A percentile compares a stretch with the other conserved stretches of the same genome.
These are phyloP conservation scores for Hippophae tibetana DNA, from an alignment of 306 rosid species.

Conservation along the genomic window DNA sequence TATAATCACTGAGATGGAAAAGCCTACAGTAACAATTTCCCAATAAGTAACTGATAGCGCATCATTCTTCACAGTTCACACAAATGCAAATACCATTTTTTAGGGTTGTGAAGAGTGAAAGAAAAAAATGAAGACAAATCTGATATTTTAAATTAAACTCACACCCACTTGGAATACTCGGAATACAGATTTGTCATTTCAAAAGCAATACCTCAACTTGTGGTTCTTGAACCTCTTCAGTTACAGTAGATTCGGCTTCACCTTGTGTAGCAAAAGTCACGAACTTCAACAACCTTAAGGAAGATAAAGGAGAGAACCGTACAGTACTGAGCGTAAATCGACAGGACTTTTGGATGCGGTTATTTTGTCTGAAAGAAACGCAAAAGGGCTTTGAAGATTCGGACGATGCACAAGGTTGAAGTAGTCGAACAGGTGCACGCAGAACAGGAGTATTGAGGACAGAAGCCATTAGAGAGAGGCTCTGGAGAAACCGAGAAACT, in stretches of 20 bases:
- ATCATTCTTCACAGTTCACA: too few relatives aligned
- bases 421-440: slow-evolving; percentile 23
- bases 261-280: slow-evolving; percentile 40
- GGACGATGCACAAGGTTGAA: slow-evolving; percentile 10
- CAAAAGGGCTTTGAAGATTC: slow-evolving; percentile 17
- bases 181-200: too few relatives aligned
- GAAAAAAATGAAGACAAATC: too few relatives aligned
- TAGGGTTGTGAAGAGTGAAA: too few relatives aligned
- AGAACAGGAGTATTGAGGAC: slow-evolving; percentile 39
- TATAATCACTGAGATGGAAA: too few relatives aligned
- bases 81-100: too few relatives aligned
- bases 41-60: too few relatives aligned
- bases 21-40: too few relatives aligned
- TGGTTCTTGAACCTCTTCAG: slow-evolving; percentile 38
- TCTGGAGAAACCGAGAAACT: slow-evolving; percentile 17
- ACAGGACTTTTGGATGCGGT: slow-evolving; percentile 8
- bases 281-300: slow-evolving; percentile 35
- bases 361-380: slow-evolving; percentile 21
- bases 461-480: slow-evolving; percentile 34
- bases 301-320: slow-evolving; percentile 21
- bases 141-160: too few relatives aligned
- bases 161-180: too few relatives aligned
- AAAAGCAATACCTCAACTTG: slow-evolving; percentile 20
- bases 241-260: slow-evolving; percentile 35
- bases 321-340: slow-evolving; percentile 17